These are phyloP conservation scores for Paraphysoderma sedebokerense DNA, from an alignment of 371 early-diverging fungal species.

Conservation along the genomic window DNA sequence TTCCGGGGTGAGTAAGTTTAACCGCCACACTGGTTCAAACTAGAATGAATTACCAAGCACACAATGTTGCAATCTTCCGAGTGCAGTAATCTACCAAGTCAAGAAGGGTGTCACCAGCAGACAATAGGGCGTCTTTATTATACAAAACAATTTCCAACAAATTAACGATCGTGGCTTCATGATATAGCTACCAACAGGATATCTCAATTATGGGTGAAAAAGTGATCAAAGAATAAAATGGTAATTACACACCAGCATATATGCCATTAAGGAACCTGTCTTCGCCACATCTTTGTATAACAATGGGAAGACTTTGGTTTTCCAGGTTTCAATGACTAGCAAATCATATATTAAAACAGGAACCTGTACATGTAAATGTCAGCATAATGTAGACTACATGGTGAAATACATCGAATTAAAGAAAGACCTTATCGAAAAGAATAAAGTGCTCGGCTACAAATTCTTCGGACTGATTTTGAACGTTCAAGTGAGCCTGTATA, in stretches of 20 bases:
- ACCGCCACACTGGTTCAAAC: no score
- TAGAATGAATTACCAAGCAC: no score
- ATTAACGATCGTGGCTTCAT: constrained; percentile 26
- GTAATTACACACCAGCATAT: not conserved
- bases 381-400: no score
- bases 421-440: not conserved
- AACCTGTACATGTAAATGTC: no score
- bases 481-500: constrained; percentile 5
- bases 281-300: not conserved
- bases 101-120: constrained; percentile 12
- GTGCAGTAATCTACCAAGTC: constrained; percentile 21
- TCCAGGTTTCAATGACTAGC: not conserved
- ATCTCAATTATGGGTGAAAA: not conserved
- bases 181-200: not conserved
- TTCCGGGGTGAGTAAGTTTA: constrained; percentile 8
- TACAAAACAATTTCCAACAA: constrained; percentile 21
- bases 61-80: no score
- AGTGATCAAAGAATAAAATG: not conserved
- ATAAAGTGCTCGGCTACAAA: constrained; percentile 13
- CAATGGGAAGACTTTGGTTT: not conserved
- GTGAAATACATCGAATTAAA: not conserved
- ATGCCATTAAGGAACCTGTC: not conserved
- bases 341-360: not conserved
- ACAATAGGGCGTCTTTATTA: constrained; percentile 7
- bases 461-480: constrained; percentile 9